Percentiles rank a stretch among this genome's conserved stretches.
These are phyloP conservation scores for Trapa bicornis DNA, from an alignment of 345 rosid species.

Conservation along the genomic window DNA sequence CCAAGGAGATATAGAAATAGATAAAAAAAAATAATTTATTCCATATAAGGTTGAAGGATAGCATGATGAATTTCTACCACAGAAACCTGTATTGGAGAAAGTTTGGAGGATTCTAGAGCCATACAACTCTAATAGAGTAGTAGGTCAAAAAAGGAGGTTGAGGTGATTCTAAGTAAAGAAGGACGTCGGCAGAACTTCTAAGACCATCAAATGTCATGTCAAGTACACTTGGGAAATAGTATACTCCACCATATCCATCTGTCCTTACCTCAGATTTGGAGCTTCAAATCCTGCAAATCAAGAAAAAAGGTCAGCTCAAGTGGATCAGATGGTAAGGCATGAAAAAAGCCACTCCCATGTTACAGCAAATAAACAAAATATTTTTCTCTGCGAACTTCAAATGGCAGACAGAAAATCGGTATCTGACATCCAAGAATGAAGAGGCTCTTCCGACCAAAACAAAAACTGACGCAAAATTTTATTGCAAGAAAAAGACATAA, in stretches of 20 bases:
- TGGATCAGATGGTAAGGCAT: neutral
- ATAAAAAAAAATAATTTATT: neutral
- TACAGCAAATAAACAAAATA: no score
- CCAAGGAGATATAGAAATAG: neutral
- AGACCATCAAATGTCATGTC: neutral
- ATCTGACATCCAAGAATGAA: neutral
- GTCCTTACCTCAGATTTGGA: conserved; percentile 59
- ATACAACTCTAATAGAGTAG: neutral
- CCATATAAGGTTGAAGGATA: neutral
- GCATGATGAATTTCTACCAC: neutral
- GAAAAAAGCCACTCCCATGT: neutral
- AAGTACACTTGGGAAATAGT: neutral
- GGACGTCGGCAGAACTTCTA: neutral
- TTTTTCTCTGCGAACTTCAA: no score
- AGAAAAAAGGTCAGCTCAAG: neutral
- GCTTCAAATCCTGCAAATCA: conserved; percentile 58
- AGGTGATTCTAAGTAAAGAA: neutral
- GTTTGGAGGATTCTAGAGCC: neutral
- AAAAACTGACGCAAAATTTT: neutral
- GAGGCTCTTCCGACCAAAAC: neutral
- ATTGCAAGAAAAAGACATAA: no score
- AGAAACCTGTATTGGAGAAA: neutral
- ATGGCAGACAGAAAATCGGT: neutral
- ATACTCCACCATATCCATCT: neutral
- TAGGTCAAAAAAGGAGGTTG: neutral